Base-by-base conservation (phyloP, 169 alveolate genomes). In the Perkinsus olseni region DNA sequence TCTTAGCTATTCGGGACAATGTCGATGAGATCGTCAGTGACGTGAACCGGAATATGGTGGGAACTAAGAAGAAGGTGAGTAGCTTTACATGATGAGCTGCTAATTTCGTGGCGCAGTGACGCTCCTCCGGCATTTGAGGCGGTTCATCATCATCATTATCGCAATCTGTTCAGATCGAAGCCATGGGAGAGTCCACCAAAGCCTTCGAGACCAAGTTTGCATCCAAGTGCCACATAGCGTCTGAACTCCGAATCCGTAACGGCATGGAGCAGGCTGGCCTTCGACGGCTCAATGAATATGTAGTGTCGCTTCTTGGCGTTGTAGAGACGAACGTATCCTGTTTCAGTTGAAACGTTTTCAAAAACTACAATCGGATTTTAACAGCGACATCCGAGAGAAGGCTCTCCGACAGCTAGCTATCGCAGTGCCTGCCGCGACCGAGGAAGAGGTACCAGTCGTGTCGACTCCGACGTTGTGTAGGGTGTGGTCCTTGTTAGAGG, bases 211-310 rank as follows among this genome's bases (percentile, higher is more conserved):
- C 8, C 17, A 62, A 62, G 31, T 62, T 62, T 62, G 82, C 82
- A 3, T 62, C 82, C 36, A 62, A 62, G 82, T 62, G 82, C 17
- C 82, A 62, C 82, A 62, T 62, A 6, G 82, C 82, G 17, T 62
- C 82, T 4, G 82, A 62, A 28, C 82, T 62, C 34, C 82, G 82
- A 6, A 62, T 62, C 31, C 82, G 82, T 62, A 62, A 62, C 31
- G 82, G 82, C 10, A 62, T 62, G 82, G 82, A 62, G 82, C 82
- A 62, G 82, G 82, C 82, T 24, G 82, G 82, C 82, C 82, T 62
- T 6, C 28, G 82, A 62, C 82, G 82, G 82, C 82, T 62, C 31
- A 62, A 62, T 24, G 82, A 62, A 62, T 62, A 62, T 24, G 82
- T 62, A 62, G 10, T 4, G 1, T 13, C 37, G 17, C 4, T 13